Base-by-base conservation (phyloP, 2,329 filamentous ascomycete genomes). In the Pseudocercospora fijiensis region DNA sequence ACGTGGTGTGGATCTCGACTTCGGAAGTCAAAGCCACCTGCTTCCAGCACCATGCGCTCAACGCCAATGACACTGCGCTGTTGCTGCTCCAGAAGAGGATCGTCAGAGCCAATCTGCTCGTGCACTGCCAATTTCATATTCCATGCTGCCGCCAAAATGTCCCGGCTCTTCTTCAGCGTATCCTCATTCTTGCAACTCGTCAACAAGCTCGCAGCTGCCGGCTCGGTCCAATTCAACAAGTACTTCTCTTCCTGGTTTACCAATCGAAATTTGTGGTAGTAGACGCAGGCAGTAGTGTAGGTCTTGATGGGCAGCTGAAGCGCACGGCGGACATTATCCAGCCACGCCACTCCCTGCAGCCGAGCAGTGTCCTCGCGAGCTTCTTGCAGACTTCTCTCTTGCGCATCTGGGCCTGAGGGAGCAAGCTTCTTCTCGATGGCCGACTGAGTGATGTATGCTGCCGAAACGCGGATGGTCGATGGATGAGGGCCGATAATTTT, bases 181-280 rank as follows among this genome's bases (percentile, higher is more conserved):
- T 99, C 95, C 78, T 99, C 95, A 52, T 96, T 92, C 80, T 99
- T 99, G 82, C 94, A 98, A 2, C 93, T 93, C 2, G 93, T 90
- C 73, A 98, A 94, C 8, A 99, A 81, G 24, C 92, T 90, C 0
- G 95, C 92, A 6, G 95, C 86, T 0, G 94, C 92, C 1, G 92
- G 93, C 75, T 98, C 94, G 76, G 74, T 88, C 92, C 76, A 90
- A 37, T 67, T 90, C 55, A 60, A 43, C 49, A 62, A 56, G 77
- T 96, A 96, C 73, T 96, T 92, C 68, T 83, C 87, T 70, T 93
- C 91, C n/a, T 88, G 85, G 73, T 96, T 92, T 52, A 89, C 86
- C 58, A 98, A 84, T 30, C 94, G 88, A 76, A 97, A 97, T 70
- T 92, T 92, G 81, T 98, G 94, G 75, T 93, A 99, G 76, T 96